Conservation (phyloP, 202 grass and related monocot genomes). For the Zoysia matrella region DNA sequence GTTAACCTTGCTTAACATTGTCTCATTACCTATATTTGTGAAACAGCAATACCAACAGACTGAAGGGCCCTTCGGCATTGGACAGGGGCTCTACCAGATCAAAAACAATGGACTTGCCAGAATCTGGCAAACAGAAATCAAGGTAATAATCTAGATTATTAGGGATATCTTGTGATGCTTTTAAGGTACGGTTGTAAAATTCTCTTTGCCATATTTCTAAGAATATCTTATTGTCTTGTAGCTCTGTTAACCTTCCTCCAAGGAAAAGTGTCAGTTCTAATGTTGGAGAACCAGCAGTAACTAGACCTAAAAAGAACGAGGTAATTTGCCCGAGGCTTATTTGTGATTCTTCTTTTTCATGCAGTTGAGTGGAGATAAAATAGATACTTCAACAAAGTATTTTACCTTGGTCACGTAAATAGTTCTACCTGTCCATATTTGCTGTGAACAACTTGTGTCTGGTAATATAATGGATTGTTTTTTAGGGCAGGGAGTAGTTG, state of each 20-base stretch:
- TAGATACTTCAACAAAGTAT: background rate
- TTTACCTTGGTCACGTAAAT: conserved; percentile 5
- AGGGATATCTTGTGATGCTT: conserved; percentile 23
- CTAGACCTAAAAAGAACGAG: conserved; percentile 63
- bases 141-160: conserved; percentile 42
- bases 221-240: conserved; percentile 41
- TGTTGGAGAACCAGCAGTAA: conserved; percentile 42
- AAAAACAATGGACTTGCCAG: conserved; percentile 45
- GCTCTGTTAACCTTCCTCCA: conserved; percentile 66
- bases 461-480: background rate
- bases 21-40: conserved; percentile 22
- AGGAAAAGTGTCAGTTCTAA: conserved; percentile 56
- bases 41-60: conserved; percentile 47
- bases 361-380: background rate
- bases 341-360: background rate
- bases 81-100: conserved; percentile 41
- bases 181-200: background rate
- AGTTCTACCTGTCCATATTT: background rate
- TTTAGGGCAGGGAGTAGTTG: conserved; percentile 1
- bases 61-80: conserved; percentile 27
- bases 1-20: conserved; percentile 13
- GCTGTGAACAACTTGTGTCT: background rate
- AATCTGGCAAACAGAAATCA: conserved; percentile 48
- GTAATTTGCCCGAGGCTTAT: conserved; percentile 37
- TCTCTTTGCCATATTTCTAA: conserved; percentile 32